Evolutionary conservation across 2,329 filamentous ascomycete genomes (phyloP).

Genomic region (Ophiobolus disseminans): DNA sequence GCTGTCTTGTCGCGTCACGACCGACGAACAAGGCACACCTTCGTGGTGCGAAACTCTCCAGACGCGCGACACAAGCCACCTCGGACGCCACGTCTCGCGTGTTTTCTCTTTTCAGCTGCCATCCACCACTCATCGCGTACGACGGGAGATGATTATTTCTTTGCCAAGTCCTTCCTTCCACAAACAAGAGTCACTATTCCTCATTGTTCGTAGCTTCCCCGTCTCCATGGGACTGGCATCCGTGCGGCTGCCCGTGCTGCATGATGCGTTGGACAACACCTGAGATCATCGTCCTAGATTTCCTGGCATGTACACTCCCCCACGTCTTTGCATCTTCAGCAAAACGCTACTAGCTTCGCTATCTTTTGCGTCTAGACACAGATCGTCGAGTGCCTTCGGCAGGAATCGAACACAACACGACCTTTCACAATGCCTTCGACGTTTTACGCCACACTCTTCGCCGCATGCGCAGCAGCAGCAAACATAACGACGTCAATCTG

Average conservation of each 20-base stretch:
- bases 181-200: background rate
- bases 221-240: conserved; percentile 7
- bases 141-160: background rate
- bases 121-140: conserved; percentile 2
- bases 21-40: background rate
- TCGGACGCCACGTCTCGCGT: conserved; percentile 2
- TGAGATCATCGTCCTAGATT: conserved; percentile 2
- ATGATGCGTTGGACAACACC: conserved; percentile 21
- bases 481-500: conserved; percentile 39
- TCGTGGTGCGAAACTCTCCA: no score
- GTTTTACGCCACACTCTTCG: conserved; percentile 27
- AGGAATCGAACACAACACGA: no score
- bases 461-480: conserved; percentile 25
- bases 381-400: no score
- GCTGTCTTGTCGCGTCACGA: no score
- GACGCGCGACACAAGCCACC: background rate
- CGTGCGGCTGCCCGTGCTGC: conserved; percentile 20
- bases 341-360: background rate
- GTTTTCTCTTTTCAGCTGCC: background rate
- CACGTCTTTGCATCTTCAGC: no score
- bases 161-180: background rate
- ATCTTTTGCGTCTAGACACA: no score
- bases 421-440: conserved; percentile 31
- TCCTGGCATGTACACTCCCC: conserved; percentile 5
- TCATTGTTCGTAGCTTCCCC: background rate